A percentile compares a stretch with the other conserved stretches of the same genome.
These are phyloP conservation scores for Punctularia strigosozonata DNA, from an alignment of 768 basidiomycete species.

Conservation along the genomic window DNA sequence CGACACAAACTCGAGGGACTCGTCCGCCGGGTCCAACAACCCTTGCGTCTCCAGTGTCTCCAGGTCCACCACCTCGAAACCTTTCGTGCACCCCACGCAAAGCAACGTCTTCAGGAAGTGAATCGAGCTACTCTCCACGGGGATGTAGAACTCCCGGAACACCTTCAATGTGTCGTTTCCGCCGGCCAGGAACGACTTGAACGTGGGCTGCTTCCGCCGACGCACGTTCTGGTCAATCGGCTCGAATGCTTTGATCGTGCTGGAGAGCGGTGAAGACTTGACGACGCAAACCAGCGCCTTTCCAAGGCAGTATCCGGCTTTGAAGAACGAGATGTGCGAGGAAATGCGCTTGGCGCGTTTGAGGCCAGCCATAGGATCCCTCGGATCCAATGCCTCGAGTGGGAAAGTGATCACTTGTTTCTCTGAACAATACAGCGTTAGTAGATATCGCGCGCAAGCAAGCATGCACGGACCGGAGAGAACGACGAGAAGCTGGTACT, in stretches of 20 bases:
- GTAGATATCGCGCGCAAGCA: neutral
- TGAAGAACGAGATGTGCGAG: slow-evolving; percentile 96
- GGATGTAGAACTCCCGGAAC: slow-evolving; percentile 98
- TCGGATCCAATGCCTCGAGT: slow-evolving; percentile 80
- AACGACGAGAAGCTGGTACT: slow-evolving; percentile 92
- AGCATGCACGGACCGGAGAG: slow-evolving; percentile 62
- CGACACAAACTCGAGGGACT: slow-evolving; percentile 85
- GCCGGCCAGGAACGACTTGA: slow-evolving; percentile 87
- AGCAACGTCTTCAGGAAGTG: slow-evolving; percentile 96
- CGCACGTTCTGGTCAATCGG: slow-evolving; percentile 85
- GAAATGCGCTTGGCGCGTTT: slow-evolving; percentile 94
- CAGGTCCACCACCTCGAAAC: slow-evolving; percentile 97
- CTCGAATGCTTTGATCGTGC: slow-evolving; percentile 95
- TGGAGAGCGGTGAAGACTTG: slow-evolving; percentile 89
- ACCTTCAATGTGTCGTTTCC: slow-evolving; percentile 88
- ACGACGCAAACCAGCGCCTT: slow-evolving; percentile 92
- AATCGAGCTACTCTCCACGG: slow-evolving; percentile 91
- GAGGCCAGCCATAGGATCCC: slow-evolving; percentile 82
- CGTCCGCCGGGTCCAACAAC: slow-evolving; percentile 85
- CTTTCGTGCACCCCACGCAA: slow-evolving; percentile 93
- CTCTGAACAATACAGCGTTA: slow-evolving; percentile 34
- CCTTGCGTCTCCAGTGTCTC: slow-evolving; percentile 97
- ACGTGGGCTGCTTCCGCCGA: slow-evolving; percentile 78
- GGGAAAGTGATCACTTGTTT: slow-evolving; percentile 95
- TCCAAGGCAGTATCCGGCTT: slow-evolving; percentile 86